These are phyloP conservation scores for Eimeria maxima DNA, from an alignment of 169 alveolate genomes.

Conservation along the genomic window DNA sequence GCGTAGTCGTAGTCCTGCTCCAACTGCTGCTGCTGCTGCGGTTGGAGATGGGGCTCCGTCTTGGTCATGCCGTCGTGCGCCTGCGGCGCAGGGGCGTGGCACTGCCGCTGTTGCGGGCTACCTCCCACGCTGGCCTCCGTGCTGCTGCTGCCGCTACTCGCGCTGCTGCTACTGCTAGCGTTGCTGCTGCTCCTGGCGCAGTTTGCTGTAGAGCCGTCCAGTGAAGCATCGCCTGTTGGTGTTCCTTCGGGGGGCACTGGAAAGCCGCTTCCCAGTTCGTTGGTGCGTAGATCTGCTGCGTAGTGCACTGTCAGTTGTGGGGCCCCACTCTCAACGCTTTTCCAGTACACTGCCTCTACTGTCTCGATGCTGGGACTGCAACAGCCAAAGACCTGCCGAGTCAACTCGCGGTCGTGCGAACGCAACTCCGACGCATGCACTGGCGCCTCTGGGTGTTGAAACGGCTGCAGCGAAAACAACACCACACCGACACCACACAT, in stretches of 20 bases:
- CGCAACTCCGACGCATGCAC: constrained; percentile 54
- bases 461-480: constrained; percentile 15
- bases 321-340: constrained; percentile 72
- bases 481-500: background rate
- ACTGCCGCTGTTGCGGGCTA: constrained; percentile 64
- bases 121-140: constrained; percentile 60
- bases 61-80: background rate
- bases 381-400: constrained; percentile 28
- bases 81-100: constrained; percentile 23
- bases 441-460: constrained; percentile 72
- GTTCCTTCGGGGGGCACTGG: constrained; percentile 27
- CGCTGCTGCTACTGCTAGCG: constrained; percentile 60
- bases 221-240: background rate
- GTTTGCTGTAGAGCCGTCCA: constrained; percentile 16
- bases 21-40: constrained; percentile 56
- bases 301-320: constrained; percentile 85
- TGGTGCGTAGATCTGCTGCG: constrained; percentile 83
- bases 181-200: constrained; percentile 31
- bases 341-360: constrained; percentile 80
- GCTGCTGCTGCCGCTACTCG: constrained; percentile 70
- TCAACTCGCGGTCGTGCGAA: constrained; percentile 23
- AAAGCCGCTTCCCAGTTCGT: constrained; percentile 80
- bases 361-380: constrained; percentile 53
- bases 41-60: constrained; percentile 54
- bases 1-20: constrained; percentile 76